These are phyloP conservation scores for Lathyrus sativus DNA, from an alignment of 306 rosid species.

Conservation along the genomic window DNA sequence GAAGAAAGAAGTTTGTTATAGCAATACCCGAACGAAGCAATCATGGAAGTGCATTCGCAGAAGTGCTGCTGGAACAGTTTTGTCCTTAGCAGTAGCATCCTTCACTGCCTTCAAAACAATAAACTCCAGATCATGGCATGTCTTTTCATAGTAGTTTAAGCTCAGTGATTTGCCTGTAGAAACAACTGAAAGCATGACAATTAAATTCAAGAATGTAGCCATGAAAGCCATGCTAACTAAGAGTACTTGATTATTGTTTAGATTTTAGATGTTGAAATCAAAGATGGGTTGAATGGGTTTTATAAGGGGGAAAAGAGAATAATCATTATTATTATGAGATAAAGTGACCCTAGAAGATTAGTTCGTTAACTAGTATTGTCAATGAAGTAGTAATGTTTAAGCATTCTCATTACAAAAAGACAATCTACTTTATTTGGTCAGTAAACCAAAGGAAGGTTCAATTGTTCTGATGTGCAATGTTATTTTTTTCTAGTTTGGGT, in stretches of 20 bases:
- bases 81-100: constrained; percentile 52
- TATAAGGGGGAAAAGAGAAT: constrained; percentile 46
- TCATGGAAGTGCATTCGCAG: constrained; percentile 86
- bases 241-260: constrained; percentile 32
- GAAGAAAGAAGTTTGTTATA: not conserved
- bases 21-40: constrained; percentile 73
- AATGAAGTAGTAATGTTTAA: constrained; percentile 56
- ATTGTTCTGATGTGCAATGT: constrained; percentile 14
- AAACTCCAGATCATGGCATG: constrained; percentile 70
- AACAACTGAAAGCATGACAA: constrained; percentile 50
- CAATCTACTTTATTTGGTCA: constrained; percentile 44
- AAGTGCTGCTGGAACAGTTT: constrained; percentile 78
- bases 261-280: constrained; percentile 37
- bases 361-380: constrained; percentile 45
- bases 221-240: constrained; percentile 42
- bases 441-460: constrained; percentile 21
- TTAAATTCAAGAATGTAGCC: constrained; percentile 48
- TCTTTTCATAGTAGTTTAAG: constrained; percentile 67
- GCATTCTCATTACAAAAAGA: constrained; percentile 51
- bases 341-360: constrained; percentile 49
- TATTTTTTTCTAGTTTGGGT: not conserved
- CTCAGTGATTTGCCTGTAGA: constrained; percentile 54
- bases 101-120: constrained; percentile 47
- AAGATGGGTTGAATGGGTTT: constrained; percentile 33
- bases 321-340: constrained; percentile 29